phyloP scores from a whole-genome alignment of 1,284 basidiomycete species.

The Pseudozyma pruni region DNA sequence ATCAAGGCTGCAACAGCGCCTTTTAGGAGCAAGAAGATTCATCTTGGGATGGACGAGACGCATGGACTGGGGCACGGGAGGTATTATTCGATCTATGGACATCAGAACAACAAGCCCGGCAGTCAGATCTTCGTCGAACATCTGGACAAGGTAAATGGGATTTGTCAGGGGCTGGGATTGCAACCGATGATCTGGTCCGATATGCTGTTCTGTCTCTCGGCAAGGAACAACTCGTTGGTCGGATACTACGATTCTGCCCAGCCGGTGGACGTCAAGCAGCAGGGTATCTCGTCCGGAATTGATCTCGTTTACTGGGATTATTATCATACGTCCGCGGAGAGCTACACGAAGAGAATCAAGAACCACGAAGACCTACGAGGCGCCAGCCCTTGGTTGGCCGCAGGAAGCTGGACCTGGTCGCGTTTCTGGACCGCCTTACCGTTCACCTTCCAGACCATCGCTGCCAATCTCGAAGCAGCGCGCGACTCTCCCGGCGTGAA shows the following conservation, averaged over 20 bases:
- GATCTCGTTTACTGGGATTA: slow-evolving; percentile 66
- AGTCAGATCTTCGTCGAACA: slow-evolving; percentile 57
- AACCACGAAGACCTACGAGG: slow-evolving; percentile 64
- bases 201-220: slow-evolving; percentile 68
- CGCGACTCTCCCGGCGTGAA: slow-evolving; percentile 61
- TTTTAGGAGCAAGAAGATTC: slow-evolving; percentile 64
- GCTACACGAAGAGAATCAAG: slow-evolving; percentile 65
- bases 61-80: slow-evolving; percentile 68
- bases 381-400: slow-evolving; percentile 67
- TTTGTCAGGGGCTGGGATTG: slow-evolving; percentile 56
- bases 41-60: slow-evolving; percentile 59
- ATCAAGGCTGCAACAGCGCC: slow-evolving; percentile 59
- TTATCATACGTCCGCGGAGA: slow-evolving; percentile 60
- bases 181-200: slow-evolving; percentile 68
- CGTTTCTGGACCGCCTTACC: slow-evolving; percentile 69
- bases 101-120: slow-evolving; percentile 63
- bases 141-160: slow-evolving; percentile 64
- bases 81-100: slow-evolving; percentile 65
- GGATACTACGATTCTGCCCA: slow-evolving; percentile 66
- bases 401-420: slow-evolving; percentile 68
- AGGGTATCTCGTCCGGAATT: slow-evolving; percentile 62
- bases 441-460: slow-evolving; percentile 68
- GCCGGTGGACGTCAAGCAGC: slow-evolving; percentile 30
- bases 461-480: slow-evolving; percentile 66
- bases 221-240: slow-evolving; percentile 66